Conservation (phyloP, 176 grass and related monocot species). For the Zizania latifolia region DNA sequence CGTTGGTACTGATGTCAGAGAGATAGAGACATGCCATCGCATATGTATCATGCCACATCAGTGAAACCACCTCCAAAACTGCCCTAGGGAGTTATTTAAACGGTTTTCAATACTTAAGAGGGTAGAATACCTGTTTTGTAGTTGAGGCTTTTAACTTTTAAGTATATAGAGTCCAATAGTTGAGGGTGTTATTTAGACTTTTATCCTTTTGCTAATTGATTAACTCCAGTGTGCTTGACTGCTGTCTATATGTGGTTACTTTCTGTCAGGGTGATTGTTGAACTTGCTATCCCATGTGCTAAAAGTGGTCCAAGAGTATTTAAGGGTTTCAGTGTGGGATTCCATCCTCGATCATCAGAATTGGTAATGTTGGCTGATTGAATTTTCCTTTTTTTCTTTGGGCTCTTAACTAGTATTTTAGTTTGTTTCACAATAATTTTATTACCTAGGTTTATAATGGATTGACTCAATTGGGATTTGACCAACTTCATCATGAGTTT, state of each 20-base stretch:
- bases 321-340: slow-evolving; percentile 85
- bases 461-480: slow-evolving; percentile 81
- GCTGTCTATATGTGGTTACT: not conserved
- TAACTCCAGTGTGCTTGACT: not conserved
- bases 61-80: too few species aligned
- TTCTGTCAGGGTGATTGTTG: slow-evolving; percentile 52
- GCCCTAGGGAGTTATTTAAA: too few species aligned
- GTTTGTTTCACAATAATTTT: slow-evolving; percentile 20
- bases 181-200: too few species aligned
- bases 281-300: slow-evolving; percentile 72
- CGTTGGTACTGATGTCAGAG: too few species aligned
- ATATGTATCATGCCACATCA: too few species aligned
- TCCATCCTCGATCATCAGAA: slow-evolving; percentile 81
- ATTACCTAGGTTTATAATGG: slow-evolving; percentile 75
- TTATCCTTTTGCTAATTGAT: too few species aligned
- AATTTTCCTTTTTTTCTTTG: not conserved
- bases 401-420: slow-evolving; percentile 3
- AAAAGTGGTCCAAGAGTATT: slow-evolving; percentile 71
- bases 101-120: too few species aligned
- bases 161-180: too few species aligned
- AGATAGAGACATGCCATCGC: too few species aligned
- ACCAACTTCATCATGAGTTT: slow-evolving; percentile 59
- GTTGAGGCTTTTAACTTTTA: too few species aligned
- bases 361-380: slow-evolving; percentile 46
- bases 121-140: too few species aligned